These are phyloP conservation scores for Aureobasidium sp. DNA, from an alignment of 2,329 filamentous ascomycete genomes.

Conservation along the genomic window DNA sequence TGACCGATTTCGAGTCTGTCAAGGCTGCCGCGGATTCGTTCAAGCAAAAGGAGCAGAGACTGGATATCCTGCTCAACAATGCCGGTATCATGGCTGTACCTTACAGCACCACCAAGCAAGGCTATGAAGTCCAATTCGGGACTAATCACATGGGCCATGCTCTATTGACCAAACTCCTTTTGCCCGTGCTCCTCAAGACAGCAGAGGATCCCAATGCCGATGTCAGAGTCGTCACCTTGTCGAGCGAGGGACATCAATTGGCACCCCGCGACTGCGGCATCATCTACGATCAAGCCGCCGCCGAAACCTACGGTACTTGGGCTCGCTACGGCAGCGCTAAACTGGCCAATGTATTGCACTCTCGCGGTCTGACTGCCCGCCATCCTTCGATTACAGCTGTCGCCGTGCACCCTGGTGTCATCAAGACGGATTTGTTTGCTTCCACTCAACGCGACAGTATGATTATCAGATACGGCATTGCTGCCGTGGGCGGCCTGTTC, in stretches of 20 bases:
- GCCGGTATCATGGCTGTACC: conserved; percentile 37
- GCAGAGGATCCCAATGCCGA: conserved; percentile 28
- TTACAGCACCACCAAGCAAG: conserved; percentile 36
- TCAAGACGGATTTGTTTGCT: conserved; percentile 38
- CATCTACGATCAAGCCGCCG: conserved; percentile 26
- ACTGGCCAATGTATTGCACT: conserved; percentile 45
- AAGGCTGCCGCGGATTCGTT: conserved; percentile 34
- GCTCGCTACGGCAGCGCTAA: conserved; percentile 44
- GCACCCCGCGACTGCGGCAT: conserved; percentile 26
- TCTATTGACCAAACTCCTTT: conserved; percentile 39
- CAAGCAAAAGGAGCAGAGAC: conserved; percentile 29
- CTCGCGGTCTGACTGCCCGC: conserved; percentile 34
- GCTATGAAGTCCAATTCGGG: conserved; percentile 46
- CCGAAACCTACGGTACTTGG: conserved; percentile 26
- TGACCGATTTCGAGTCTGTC: conserved; percentile 37
- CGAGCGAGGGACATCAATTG: conserved; percentile 26
- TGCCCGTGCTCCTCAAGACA: conserved; percentile 38
- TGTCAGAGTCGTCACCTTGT: conserved; percentile 40
- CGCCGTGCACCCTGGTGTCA: conserved; percentile 44
- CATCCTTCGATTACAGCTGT: conserved; percentile 41
- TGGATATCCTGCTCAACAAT: conserved; percentile 43
- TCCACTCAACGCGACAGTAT: conserved; percentile 21
- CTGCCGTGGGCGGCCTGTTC: conserved; percentile 24
- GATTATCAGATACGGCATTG: conserved; percentile 24
- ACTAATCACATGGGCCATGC: conserved; percentile 48